Evolutionary conservation across 805 yeast species (phyloP), one percentile per base, ranked within the genome.

Genomic region (Metschnikowia continentalis): DNA sequence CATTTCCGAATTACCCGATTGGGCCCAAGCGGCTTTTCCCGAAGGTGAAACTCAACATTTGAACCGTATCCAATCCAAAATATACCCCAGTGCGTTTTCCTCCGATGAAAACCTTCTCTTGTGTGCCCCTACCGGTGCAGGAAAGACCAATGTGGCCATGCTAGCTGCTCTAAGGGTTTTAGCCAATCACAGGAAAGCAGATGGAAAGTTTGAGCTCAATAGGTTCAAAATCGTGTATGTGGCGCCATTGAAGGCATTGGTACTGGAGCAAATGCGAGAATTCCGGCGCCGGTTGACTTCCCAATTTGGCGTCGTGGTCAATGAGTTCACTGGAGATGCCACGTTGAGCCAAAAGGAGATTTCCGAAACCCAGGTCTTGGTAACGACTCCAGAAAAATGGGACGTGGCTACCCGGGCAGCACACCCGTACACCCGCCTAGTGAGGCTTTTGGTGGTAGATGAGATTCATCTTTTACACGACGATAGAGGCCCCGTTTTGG

Each of bases 121-220:
- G 58, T 92, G 98, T 77, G 98, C 99, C 1, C 99, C 99, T 6
- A 92, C 99, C 0, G 99, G 99, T 72, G 97, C 97, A 2, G 99
- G 99, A 71, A 92, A 92, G 65, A 92, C 99, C 20, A 94, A 94
- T 65, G 96, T 94, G 30, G 99, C 99, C 0, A 81, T 94, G 84
- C 68, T 94, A 42, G 75, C 96, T 0, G 76, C 88, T 4, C 71
- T 91, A n/a, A 70, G 85, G 45, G 73, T 86, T 0, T 63, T 91
- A 19, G 70, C 80, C 0, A 76, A 83, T 44, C 79, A 69, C 62
- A 71, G 85, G 60, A 61, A 61, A 4, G 61, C 59, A 1, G 70
- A 75, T 30, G 86, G 84, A 0, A 68, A 73, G n/a, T 65, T 89
- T 10, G 71, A 76, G 22, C 57, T 83, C 22, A 69, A 78, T 22